A percentile compares a stretch with the other conserved stretches of the same genome.
Evolutionary conservation across 805 yeast species (phyloP).

Genomic region (Metschnikowia cerradonensis): DNA sequence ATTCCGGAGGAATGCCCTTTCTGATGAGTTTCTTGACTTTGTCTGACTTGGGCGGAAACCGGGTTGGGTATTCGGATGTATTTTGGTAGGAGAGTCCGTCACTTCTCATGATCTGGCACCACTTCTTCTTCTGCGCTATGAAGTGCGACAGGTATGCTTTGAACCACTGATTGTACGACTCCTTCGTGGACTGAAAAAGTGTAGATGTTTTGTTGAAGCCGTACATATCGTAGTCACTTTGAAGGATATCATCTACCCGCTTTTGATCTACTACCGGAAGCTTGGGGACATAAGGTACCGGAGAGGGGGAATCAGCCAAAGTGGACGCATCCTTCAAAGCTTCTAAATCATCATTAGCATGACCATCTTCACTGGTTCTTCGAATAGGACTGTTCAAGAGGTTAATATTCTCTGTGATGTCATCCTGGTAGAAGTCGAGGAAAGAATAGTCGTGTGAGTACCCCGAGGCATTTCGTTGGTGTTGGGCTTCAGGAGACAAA

Average conservation of each 20-base stretch:
- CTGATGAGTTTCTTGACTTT: slow-evolving; percentile 77
- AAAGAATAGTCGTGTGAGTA: slow-evolving; percentile 36
- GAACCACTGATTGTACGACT: slow-evolving; percentile 76
- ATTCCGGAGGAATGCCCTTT: slow-evolving; percentile 93
- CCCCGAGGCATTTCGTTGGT: slow-evolving; percentile 29
- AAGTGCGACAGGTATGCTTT: slow-evolving; percentile 58
- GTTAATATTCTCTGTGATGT: slow-evolving; percentile 38
- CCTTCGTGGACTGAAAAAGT: slow-evolving; percentile 42
- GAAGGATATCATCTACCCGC: slow-evolving; percentile 2
- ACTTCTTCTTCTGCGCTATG: slow-evolving; percentile 64
- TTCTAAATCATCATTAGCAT: background rate
- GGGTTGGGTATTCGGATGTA: slow-evolving; percentile 37
- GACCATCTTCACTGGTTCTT: background rate
- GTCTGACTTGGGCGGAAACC: slow-evolving; percentile 76
- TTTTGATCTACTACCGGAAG: slow-evolving; percentile 5
- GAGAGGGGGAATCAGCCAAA: background rate
- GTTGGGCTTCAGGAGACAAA: slow-evolving; percentile 8
- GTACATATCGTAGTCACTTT: slow-evolving; percentile 55
- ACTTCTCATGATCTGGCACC: slow-evolving; percentile 65
- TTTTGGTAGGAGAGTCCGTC: slow-evolving; percentile 53
- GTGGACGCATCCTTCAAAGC: background rate
- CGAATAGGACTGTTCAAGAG: background rate
- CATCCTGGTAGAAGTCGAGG: slow-evolving; percentile 33
- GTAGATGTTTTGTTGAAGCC: slow-evolving; percentile 75
- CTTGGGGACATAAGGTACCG: background rate